Percentiles rank a stretch among this genome's conserved stretches.
phyloP scores from a whole-genome alignment of 495 filamentous ascomycete genomes.

The Neurospora discreta region DNA sequence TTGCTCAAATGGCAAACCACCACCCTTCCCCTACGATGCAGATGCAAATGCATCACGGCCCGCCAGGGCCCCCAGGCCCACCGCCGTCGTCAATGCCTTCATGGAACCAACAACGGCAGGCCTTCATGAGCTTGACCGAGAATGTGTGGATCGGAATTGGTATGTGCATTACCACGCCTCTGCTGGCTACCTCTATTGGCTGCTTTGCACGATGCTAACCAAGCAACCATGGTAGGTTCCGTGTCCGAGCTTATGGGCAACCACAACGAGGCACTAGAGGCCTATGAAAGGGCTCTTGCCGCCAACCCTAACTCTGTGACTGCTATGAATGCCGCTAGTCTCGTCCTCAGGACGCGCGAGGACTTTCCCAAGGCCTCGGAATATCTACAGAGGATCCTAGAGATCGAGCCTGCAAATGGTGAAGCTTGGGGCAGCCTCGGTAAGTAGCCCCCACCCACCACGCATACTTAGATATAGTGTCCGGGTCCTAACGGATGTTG shows the following conservation, averaged over 20 bases:
- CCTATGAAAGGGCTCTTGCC: constrained; percentile 80
- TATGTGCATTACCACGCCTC: constrained; percentile 32
- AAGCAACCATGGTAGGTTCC: constrained; percentile 45
- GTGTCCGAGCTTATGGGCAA: constrained; percentile 83
- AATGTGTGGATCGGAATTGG: constrained; percentile 89
- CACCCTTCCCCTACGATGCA: constrained; percentile 45
- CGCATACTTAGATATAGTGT: background rate
- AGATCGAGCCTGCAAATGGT: constrained; percentile 78
- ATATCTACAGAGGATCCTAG: constrained; percentile 82
- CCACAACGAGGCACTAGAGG: constrained; percentile 72
- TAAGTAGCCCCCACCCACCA: constrained; percentile 26
- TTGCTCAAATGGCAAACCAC: constrained; percentile 38
- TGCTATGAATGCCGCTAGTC: constrained; percentile 90
- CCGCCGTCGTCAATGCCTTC: constrained; percentile 24
- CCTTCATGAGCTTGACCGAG: constrained; percentile 54
- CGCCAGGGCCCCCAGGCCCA: constrained; percentile 35
- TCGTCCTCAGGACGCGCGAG: constrained; percentile 81
- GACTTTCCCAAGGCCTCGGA: constrained; percentile 92
- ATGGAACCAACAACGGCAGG: constrained; percentile 31
- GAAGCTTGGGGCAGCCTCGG: constrained; percentile 95
- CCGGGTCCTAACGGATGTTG: background rate
- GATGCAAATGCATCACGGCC: constrained; percentile 48
- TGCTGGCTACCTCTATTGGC: background rate
- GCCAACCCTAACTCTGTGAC: constrained; percentile 83
- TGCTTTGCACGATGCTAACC: constrained; percentile 11